Percentiles rank a stretch among this genome's conserved stretches.
phyloP scores from a whole-genome alignment of 371 early-diverging fungal species.

The Lichtheimia ornata region DNA sequence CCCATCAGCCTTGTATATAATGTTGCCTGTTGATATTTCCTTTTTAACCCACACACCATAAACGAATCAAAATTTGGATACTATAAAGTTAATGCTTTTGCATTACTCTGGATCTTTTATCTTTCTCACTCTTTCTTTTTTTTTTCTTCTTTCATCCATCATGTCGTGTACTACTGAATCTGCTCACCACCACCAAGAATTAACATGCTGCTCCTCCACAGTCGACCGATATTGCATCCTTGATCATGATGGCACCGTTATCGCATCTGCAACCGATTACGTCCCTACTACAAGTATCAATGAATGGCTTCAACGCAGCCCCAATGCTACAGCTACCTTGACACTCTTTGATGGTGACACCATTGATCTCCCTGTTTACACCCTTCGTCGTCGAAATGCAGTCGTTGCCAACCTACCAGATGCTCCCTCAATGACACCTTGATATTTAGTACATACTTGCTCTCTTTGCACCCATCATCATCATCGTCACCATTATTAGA shows the following conservation, averaged over 20 bases:
- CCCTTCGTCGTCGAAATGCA: constrained; percentile 43
- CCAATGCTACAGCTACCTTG: constrained; percentile 31
- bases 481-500: not conserved
- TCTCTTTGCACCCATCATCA: not conserved
- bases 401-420: constrained; percentile 38
- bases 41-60: no score
- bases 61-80: no score
- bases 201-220: no score
- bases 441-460: not conserved
- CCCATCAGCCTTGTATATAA: no score
- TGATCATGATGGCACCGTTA: constrained; percentile 14
- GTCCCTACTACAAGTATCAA: constrained; percentile 28
- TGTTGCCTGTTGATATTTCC: no score
- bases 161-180: not conserved
- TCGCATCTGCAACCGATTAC: constrained; percentile 16
- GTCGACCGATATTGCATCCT: constrained; percentile 24
- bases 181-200: constrained; percentile 5
- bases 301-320: constrained; percentile 28
- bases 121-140: no score
- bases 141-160: not conserved
- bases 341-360: constrained; percentile 40
- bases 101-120: no score
- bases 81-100: no score
- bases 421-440: constrained; percentile 19
- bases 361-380: constrained; percentile 36